These are phyloP conservation scores for Bipolaris victoriae DNA, from an alignment of 2,329 filamentous ascomycete genomes.

Conservation along the genomic window DNA sequence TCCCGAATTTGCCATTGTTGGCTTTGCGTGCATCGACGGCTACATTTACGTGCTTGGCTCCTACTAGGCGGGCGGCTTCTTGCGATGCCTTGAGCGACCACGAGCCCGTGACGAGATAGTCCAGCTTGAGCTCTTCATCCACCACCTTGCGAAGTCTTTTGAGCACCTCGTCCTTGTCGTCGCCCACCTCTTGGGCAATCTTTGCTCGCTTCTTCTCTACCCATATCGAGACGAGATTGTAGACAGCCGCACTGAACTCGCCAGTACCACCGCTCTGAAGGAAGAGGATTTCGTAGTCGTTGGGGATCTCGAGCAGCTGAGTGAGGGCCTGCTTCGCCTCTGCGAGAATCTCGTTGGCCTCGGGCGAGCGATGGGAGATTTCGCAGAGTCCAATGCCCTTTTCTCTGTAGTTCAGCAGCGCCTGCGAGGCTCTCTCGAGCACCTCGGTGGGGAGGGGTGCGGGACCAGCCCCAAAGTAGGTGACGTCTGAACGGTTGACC, in stretches of 20 bases:
- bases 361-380: constrained; percentile 83
- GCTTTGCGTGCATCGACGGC: constrained; percentile 67
- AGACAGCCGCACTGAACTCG: constrained; percentile 81
- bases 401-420: constrained; percentile 80
- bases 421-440: constrained; percentile 75
- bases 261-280: constrained; percentile 87
- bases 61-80: constrained; percentile 79
- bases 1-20: constrained; percentile 83
- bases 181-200: constrained; percentile 63
- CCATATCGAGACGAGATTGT: constrained; percentile 86
- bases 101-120: constrained; percentile 88
- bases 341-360: constrained; percentile 79
- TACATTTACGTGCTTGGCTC: constrained; percentile 79
- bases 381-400: constrained; percentile 87
- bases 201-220: constrained; percentile 70
- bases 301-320: constrained; percentile 78
- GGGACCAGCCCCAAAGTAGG: constrained; percentile 90
- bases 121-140: constrained; percentile 74
- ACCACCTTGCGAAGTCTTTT: constrained; percentile 69
- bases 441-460: constrained; percentile 84
- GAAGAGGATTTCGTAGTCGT: constrained; percentile 86
- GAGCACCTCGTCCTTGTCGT: constrained; percentile 62
- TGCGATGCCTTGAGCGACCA: constrained; percentile 91
- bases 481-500: constrained; percentile 75
- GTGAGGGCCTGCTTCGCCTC: constrained; percentile 77